Evolutionary conservation across 495 filamentous ascomycete species (phyloP), one percentile per base, ranked within the genome.

Genomic region (Hypoxylon fuscum): DNA sequence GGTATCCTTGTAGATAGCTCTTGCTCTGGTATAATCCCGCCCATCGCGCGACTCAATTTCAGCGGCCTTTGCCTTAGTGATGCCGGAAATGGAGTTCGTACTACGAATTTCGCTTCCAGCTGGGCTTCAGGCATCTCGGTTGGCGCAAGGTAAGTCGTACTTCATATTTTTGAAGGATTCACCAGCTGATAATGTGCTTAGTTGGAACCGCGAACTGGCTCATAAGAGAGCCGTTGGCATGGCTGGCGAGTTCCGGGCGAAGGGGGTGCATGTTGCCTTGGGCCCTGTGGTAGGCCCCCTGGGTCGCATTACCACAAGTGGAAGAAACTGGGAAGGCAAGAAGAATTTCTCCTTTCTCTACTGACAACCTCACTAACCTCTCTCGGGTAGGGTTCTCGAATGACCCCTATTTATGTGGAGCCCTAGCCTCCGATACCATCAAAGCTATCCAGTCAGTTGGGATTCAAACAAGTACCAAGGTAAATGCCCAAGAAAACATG

Each of bases 231-330:
- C 74, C 0, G 35, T 68, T 1, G 74, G 79, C 2, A 85, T 72
- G 69, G 85, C 81, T 11, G 73, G 69, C 1, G 85, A 88, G 66
- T 89, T 84, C 70, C 79, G 76, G 20, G 74, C 69, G 1, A 84
- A 91, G 69, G 88, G 88, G 0, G 81, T 90, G 5, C 86, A 91
- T 68, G 77, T 92, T 15, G 76, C 83, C 3, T 74, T 91, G 12
- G 88, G 88, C 0, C 89, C 88, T 5, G 86, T 90, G 8, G 82
- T 86, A 50, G 85, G 83, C 0, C 83, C 83, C 3, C 61, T 81
- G 1, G 85, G 85, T 2, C 72, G 84, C 0, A 74, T 83, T 5
- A 77, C 80, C 3, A 42, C 70, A n/a, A 77, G 79, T 20, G 85
- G 85, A 3, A 68, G 85, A 12, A 85, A 85, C 59, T 88, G 83